Evolutionary conservation across 352 stramenopile genomes (phyloP).

Genomic region (Phytophthora vignae): DNA sequence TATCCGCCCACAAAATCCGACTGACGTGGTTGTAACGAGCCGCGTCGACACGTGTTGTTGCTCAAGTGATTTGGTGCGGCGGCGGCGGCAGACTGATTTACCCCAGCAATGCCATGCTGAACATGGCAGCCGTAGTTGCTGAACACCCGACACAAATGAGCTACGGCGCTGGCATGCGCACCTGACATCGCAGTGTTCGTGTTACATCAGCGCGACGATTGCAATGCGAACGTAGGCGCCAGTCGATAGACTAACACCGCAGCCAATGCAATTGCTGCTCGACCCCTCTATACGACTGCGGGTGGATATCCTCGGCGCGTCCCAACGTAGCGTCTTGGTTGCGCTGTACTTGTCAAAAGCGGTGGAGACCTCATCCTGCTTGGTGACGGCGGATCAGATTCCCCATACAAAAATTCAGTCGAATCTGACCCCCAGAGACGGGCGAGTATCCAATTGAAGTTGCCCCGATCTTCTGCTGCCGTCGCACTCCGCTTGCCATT

Average conservation of each 20-base stretch:
- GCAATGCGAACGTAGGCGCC: too few species aligned
- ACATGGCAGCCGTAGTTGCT: background rate
- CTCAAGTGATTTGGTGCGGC: slow-evolving; percentile 4
- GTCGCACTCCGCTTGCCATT: slow-evolving; percentile 1
- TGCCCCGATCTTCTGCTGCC: background rate
- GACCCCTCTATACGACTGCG: too few species aligned
- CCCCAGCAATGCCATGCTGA: too few species aligned
- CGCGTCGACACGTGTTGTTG: slow-evolving; percentile 9
- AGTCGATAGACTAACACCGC: too few species aligned
- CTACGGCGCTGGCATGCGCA: background rate
- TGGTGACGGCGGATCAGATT: too few species aligned
- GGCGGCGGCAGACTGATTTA: slow-evolving; percentile 4
- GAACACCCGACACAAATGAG: background rate
- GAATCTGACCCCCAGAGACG: background rate
- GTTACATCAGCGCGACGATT: too few species aligned
- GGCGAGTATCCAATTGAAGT: slow-evolving; percentile 22
- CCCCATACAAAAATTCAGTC: slow-evolving; percentile 17
- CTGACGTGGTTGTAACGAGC: background rate
- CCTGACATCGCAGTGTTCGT: too few species aligned
- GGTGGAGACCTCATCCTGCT: too few species aligned
- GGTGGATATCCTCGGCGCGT: too few species aligned
- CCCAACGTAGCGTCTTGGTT: too few species aligned
- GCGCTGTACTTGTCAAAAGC: too few species aligned
- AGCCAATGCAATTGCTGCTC: too few species aligned
- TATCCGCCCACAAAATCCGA: slow-evolving; percentile 3